phyloP scores from a whole-genome alignment of 139 green algal species.

The Pseudopediastrum boryanum region DNA sequence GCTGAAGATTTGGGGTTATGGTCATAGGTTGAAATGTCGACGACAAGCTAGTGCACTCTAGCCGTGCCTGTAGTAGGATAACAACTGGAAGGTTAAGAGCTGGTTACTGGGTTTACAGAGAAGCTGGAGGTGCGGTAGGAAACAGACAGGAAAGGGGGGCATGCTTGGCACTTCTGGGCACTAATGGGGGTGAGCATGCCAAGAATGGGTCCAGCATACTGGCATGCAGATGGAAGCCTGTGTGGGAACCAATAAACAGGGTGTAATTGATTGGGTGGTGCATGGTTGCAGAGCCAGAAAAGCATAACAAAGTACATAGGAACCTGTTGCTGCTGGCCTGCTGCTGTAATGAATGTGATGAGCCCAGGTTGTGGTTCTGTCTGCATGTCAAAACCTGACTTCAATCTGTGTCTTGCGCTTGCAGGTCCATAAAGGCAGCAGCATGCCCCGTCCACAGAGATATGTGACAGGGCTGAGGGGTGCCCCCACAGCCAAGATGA shows the following conservation, averaged over 20 bases:
- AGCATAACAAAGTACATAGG: neutral
- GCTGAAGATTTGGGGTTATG: too few species aligned
- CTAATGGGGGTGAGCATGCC: too few species aligned
- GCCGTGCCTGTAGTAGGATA: too few species aligned
- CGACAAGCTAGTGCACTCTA: too few species aligned
- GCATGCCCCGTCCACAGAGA: conserved; percentile 72
- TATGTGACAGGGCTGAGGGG: conserved; percentile 72
- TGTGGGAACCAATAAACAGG: neutral
- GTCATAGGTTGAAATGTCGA: too few species aligned
- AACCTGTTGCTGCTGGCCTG: neutral
- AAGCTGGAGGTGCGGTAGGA: too few species aligned
- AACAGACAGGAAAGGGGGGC: too few species aligned
- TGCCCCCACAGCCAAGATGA: conserved; percentile 57
- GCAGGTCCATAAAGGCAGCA: conserved; percentile 60
- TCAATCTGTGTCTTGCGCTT: conserved; percentile 27
- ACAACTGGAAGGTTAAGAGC: too few species aligned
- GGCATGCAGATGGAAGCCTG: neutral
- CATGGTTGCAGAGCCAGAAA: neutral
- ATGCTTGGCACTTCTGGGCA: too few species aligned
- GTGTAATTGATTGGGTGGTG: neutral
- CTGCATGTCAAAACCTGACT: neutral
- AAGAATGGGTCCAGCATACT: too few species aligned
- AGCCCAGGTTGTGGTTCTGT: neutral
- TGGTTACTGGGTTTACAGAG: too few species aligned
- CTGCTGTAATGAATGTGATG: too few species aligned